Evolutionary conservation across 768 basidiomycete species (phyloP).

Genomic region (Macrocybe gigantea): DNA sequence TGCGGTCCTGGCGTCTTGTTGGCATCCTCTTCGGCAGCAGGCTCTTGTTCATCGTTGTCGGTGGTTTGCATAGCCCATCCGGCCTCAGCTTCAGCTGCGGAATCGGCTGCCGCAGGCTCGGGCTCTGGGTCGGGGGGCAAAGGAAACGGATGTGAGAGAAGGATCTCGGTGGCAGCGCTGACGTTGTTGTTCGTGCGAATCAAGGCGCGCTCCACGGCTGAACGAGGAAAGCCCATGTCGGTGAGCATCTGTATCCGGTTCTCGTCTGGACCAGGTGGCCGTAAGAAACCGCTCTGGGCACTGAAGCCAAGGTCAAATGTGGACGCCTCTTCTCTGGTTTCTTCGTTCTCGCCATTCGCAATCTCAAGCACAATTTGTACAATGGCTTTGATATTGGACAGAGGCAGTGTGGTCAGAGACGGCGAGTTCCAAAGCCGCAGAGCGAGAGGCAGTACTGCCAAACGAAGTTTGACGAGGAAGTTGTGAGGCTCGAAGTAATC

Average conservation of each 20-base stretch:
- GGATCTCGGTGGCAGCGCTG: conserved; percentile 79
- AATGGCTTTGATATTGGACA: conserved; percentile 68
- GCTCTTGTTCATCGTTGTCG: conserved; percentile 6
- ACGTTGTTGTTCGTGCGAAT: conserved; percentile 84
- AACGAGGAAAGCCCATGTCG: conserved; percentile 97
- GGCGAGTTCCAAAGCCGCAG: conserved; percentile 72
- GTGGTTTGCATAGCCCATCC: conserved; percentile 21
- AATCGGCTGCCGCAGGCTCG: conserved; percentile 17
- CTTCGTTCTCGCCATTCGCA: conserved; percentile 77
- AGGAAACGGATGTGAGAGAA: conserved; percentile 78
- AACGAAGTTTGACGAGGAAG: conserved; percentile 78
- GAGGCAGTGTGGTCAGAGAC: conserved; percentile 77
- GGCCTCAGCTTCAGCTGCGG: conserved; percentile 9
- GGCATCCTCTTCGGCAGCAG: not conserved
- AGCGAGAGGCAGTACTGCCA: conserved; percentile 61
- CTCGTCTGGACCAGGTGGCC: conserved; percentile 61
- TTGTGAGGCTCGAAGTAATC: conserved; percentile 84
- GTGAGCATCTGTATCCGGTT: conserved; percentile 73
- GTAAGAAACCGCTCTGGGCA: conserved; percentile 21
- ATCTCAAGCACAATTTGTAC: conserved; percentile 78
- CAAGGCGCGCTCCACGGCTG: conserved; percentile 80
- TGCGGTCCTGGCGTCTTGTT: conserved; percentile 12
- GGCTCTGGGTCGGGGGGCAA: conserved; percentile 63
- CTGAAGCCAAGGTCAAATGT: conserved; percentile 21
- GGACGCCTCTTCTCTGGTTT: conserved; percentile 41